These are phyloP conservation scores for Leucocoprinus birnbaumii DNA, from an alignment of 768 basidiomycete species.

Conservation along the genomic window DNA sequence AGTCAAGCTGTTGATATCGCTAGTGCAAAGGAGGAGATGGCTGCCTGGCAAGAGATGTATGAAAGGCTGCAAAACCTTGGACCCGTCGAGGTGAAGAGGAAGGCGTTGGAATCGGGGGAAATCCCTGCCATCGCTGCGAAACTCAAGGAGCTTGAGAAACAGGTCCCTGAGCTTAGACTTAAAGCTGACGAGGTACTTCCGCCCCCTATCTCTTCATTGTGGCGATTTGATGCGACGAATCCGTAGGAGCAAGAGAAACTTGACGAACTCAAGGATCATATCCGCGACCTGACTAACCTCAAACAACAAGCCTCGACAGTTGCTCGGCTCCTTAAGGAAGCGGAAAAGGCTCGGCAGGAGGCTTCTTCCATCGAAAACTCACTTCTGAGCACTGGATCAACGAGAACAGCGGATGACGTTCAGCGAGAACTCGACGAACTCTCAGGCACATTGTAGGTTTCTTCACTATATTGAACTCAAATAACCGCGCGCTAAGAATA, in stretches of 20 bases:
- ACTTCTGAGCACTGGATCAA: slow-evolving; percentile 68
- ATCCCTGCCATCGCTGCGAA: slow-evolving; percentile 64
- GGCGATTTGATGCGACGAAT: background rate
- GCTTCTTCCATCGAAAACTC: slow-evolving; percentile 63
- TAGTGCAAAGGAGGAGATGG: slow-evolving; percentile 40
- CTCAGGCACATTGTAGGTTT: slow-evolving; percentile 59
- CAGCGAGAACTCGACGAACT: slow-evolving; percentile 72
- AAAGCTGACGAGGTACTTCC: slow-evolving; percentile 61
- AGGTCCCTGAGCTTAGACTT: slow-evolving; percentile 47
- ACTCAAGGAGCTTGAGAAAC: slow-evolving; percentile 53
- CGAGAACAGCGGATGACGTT: slow-evolving; percentile 83
- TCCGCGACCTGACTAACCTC: slow-evolving; percentile 57
- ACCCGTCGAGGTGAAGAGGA: slow-evolving; percentile 51
- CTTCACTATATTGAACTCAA: background rate
- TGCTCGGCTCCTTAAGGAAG: slow-evolving; percentile 55
- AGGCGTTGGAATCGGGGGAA: slow-evolving; percentile 57
- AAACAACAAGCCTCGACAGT: slow-evolving; percentile 62
- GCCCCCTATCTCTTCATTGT: background rate
- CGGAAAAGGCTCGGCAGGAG: slow-evolving; percentile 58
- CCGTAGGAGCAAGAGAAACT: slow-evolving; percentile 51
- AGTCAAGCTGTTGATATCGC: slow-evolving; percentile 2
- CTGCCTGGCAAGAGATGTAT: slow-evolving; percentile 60
- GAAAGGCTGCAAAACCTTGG: slow-evolving; percentile 53
- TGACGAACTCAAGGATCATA: slow-evolving; percentile 49
- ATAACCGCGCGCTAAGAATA: background rate